Evolutionary conservation across 306 rosid genomes (phyloP).

Genomic region (Alnus glutinosa): DNA sequence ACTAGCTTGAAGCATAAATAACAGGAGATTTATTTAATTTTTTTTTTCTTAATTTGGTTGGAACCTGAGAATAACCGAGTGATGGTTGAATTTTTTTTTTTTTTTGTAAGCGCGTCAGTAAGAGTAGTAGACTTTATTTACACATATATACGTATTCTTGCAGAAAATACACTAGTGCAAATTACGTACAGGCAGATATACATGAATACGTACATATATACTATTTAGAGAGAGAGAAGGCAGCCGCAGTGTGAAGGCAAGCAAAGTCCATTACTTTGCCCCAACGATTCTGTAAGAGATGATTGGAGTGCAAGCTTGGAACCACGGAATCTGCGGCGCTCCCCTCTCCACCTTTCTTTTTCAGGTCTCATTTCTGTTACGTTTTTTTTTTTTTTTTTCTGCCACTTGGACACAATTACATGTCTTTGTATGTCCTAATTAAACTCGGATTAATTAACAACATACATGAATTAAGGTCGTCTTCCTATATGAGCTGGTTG

Average conservation of each 20-base stretch:
- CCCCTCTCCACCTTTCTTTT: slow-evolving; percentile 32
- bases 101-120: not conserved
- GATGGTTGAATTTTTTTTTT: not conserved
- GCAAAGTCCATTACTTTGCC: slow-evolving; percentile 60
- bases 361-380: not conserved
- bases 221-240: slow-evolving; percentile 25
- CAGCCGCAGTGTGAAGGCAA: slow-evolving; percentile 30
- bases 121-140: slow-evolving; percentile 8
- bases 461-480: no score
- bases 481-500: no score
- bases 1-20: no score
- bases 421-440: no score
- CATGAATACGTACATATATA: not conserved
- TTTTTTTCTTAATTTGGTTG: not conserved
- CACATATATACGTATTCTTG: slow-evolving; percentile 28
- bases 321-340: slow-evolving; percentile 86
- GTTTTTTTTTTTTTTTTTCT: not conserved
- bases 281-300: slow-evolving; percentile 66
- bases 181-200: slow-evolving; percentile 9
- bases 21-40: no score
- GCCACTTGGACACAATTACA: no score
- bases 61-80: not conserved
- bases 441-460: no score
- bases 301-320: slow-evolving; percentile 93
- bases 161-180: slow-evolving; percentile 23